Conservation (phyloP, 306 rosid genomes). For the Pyrus communis region DNA sequence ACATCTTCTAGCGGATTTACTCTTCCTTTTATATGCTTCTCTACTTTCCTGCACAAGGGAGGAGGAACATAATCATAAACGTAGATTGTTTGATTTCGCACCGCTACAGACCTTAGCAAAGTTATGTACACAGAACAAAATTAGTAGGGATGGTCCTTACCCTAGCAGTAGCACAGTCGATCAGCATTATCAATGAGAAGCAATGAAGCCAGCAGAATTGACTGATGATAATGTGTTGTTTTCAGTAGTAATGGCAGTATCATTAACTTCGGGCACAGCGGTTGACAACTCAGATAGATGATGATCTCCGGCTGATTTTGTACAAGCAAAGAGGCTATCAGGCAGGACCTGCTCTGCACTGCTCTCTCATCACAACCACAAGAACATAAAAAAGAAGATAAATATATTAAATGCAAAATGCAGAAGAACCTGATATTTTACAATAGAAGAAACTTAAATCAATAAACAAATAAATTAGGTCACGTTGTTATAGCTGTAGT, state of each 20-base stretch:
- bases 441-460: neutral
- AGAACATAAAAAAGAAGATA: neutral
- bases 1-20: conserved; percentile 55
- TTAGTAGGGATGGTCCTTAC: conserved; percentile 27
- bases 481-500: neutral
- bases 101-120: neutral
- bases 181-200: conserved; percentile 40
- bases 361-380: conserved; percentile 18
- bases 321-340: conserved; percentile 71
- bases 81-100: neutral
- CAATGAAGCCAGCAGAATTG: conserved; percentile 23
- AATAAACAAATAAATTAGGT: neutral
- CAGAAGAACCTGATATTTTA: neutral
- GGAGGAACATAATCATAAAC: neutral
- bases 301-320: conserved; percentile 46
- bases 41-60: conserved; percentile 53
- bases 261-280: conserved; percentile 19
- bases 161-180: conserved; percentile 55
- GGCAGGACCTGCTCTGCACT: conserved; percentile 80
- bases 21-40: conserved; percentile 66
- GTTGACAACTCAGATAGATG: conserved; percentile 35
- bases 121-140: neutral
- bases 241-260: conserved; percentile 17
- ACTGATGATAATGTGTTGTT: conserved; percentile 19
- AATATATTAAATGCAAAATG: conserved; percentile 2